Percentiles rank a stretch among this genome's conserved stretches.
phyloP scores from a whole-genome alignment of 768 basidiomycete species.

The Crucibulum laeve region DNA sequence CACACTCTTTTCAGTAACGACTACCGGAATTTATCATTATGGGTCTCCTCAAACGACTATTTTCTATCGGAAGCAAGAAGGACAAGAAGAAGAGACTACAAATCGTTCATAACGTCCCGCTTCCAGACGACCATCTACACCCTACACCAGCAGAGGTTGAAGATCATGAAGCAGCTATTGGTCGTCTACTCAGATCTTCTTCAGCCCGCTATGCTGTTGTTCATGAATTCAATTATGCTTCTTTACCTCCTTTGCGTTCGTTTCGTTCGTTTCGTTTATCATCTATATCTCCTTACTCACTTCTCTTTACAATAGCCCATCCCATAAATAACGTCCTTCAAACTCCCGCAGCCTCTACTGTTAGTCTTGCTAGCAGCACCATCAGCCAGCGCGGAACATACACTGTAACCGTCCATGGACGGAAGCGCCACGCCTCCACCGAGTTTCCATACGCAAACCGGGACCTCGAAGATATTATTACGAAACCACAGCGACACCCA shows the following conservation, averaged over 20 bases:
- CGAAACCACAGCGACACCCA: slow-evolving; percentile 17
- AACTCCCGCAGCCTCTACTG: slow-evolving; percentile 44
- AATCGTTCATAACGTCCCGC: slow-evolving; percentile 21
- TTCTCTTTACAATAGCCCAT: slow-evolving; percentile 40
- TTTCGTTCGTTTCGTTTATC: slow-evolving; percentile 8
- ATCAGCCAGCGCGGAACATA: slow-evolving; percentile 56
- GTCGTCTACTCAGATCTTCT: slow-evolving; percentile 65
- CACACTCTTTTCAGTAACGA: slow-evolving; percentile 19
- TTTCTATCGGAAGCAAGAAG: slow-evolving; percentile 66
- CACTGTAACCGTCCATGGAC: slow-evolving; percentile 66
- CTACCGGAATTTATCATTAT: slow-evolving; percentile 30
- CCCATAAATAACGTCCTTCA: slow-evolving; percentile 58
- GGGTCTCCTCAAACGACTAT: slow-evolving; percentile 68
- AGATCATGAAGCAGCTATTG: slow-evolving; percentile 42
- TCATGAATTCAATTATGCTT: slow-evolving; percentile 49
- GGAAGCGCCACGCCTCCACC: slow-evolving; percentile 54
- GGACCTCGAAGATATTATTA: slow-evolving; percentile 21
- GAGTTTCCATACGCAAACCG: slow-evolving; percentile 65
- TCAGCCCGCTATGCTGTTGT: slow-evolving; percentile 62
- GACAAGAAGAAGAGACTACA: slow-evolving; percentile 41
- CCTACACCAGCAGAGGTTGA: slow-evolving; percentile 40
- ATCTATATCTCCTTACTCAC: slow-evolving; percentile 6
- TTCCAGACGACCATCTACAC: slow-evolving; percentile 19
- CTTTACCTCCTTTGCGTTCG: slow-evolving; percentile 71
- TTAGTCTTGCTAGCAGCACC: slow-evolving; percentile 49